phyloP scores from a whole-genome alignment of 1,284 basidiomycete species.

The Gomphus sp. region DNA sequence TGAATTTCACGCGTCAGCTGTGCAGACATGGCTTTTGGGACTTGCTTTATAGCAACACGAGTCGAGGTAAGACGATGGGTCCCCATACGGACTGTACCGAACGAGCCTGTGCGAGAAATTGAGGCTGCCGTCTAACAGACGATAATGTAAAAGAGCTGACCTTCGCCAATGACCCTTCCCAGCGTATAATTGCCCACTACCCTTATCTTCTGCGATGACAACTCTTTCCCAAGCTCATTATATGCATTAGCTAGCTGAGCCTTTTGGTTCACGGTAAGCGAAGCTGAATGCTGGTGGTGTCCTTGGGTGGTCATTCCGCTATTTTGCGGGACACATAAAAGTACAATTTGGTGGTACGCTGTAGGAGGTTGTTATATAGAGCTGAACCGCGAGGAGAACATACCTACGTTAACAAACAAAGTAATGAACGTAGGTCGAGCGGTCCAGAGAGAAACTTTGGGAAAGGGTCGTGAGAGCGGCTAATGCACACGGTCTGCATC shows the following conservation, averaged over 20 bases:
- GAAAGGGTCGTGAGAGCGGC: neutral
- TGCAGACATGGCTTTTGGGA: constrained; percentile 86
- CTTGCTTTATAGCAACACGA: constrained; percentile 95
- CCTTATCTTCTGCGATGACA: constrained; percentile 80
- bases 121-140: constrained; percentile 1
- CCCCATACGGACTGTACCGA: constrained; percentile 89
- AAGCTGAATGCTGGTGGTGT: constrained; percentile 58
- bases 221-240: constrained; percentile 92
- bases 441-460: neutral
- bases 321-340: constrained; percentile 3
- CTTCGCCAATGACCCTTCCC: constrained; percentile 94
- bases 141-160: constrained; percentile 33
- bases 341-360: constrained; percentile 5
- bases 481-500: neutral
- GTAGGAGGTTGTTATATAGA: neutral
- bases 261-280: constrained; percentile 68
- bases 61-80: constrained; percentile 86
- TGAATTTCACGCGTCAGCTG: constrained; percentile 95
- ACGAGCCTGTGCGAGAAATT: constrained; percentile 51
- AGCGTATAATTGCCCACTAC: constrained; percentile 95
- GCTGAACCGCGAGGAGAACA: neutral
- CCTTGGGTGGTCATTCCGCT: constrained; percentile 24
- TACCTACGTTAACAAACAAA: constrained; percentile 6
- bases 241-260: constrained; percentile 91
- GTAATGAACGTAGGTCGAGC: constrained; percentile 3